Evolutionary conservation across 2,329 filamentous ascomycete genomes (phyloP), one percentile per base, ranked within the genome.

Genomic region (Bretziella fagacearum): DNA sequence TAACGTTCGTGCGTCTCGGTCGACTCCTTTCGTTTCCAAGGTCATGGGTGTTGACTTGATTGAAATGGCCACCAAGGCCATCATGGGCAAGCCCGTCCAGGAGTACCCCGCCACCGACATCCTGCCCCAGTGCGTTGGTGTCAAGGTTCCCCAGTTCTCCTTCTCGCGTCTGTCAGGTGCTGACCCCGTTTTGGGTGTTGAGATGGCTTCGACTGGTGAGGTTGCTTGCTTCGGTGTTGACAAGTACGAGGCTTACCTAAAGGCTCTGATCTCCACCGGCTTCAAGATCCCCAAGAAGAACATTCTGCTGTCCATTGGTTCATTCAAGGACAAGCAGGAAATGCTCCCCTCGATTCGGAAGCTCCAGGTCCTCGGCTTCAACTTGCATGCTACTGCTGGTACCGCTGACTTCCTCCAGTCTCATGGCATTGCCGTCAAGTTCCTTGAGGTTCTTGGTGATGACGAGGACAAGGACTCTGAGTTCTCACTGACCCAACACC

Each of bases 151-250:
- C 2, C 91, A 98, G 62, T 98, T 98, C 73, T 95, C 86, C 54
- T 98, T 98, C 77, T 95, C 91, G 22, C 82, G 91, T 59, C 75
- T 98, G 13, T 93, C 89, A 29, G 91, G 91, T 39, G 91, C 91
- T 4, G 91, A 98, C 60, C 91, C 91, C 13, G 87, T 98, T 37
- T 74, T 95, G 51, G 91, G 91, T 65, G 91, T 98, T 5, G 91
- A 98, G 66, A 98, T 98, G 91, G 91, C 91, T 15, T 96, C 91
- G 3, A 98, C 91, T 51, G 91, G 91, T 63, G 91, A 98, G 65
- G 91, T 98, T 56, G 91, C 91, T 55, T 95, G 82, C 59, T 98
- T 98, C 58, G 91, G 91, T 59, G 74, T 78, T 53, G 86, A 94
- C 64, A 94, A 95, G 65, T 94, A 93, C 60, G 91, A 98, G 64